phyloP scores from a whole-genome alignment of 371 early-diverging fungal species.

The Mucor irregularis region DNA sequence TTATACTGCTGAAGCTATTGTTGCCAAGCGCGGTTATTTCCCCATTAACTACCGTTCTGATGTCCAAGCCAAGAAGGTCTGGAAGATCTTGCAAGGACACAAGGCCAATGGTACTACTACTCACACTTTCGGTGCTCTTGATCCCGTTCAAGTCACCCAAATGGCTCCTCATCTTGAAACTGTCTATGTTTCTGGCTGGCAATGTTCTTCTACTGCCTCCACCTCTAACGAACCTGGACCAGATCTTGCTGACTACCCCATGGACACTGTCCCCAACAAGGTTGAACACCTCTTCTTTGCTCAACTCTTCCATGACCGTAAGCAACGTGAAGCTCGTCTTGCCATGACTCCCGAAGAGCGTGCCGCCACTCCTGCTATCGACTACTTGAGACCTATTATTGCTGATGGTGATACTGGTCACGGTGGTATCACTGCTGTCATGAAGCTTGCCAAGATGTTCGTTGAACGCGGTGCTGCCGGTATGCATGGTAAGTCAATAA shows the following conservation, averaged over 20 bases:
- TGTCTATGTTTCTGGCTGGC: slow-evolving; percentile 98
- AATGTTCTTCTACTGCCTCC: slow-evolving; percentile 96
- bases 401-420: slow-evolving; percentile 99
- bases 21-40: slow-evolving; percentile 88
- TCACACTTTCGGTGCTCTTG: slow-evolving; percentile 94
- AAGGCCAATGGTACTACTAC: slow-evolving; percentile 78
- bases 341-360: slow-evolving; percentile 70
- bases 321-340: slow-evolving; percentile 91
- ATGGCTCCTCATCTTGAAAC: slow-evolving; percentile 98
- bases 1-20: slow-evolving; percentile 90
- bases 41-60: slow-evolving; percentile 79
- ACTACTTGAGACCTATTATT: slow-evolving; percentile 94
- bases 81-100: slow-evolving; percentile 81
- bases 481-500: slow-evolving; percentile 61
- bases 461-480: slow-evolving; percentile 95
- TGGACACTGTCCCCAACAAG: slow-evolving; percentile 99
- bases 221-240: slow-evolving; percentile 98
- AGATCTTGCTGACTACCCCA: slow-evolving; percentile 98
- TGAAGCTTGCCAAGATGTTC: slow-evolving; percentile 94
- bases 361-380: slow-evolving; percentile 72
- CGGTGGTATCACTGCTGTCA: slow-evolving; percentile 91
- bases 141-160: slow-evolving; percentile 94
- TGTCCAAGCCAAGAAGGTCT: slow-evolving; percentile 91
- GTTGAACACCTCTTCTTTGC: slow-evolving; percentile 98
- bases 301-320: slow-evolving; percentile 97